Base-by-base conservation (phyloP, 2,329 filamentous ascomycete species). In the Fusarium xylarioides region DNA sequence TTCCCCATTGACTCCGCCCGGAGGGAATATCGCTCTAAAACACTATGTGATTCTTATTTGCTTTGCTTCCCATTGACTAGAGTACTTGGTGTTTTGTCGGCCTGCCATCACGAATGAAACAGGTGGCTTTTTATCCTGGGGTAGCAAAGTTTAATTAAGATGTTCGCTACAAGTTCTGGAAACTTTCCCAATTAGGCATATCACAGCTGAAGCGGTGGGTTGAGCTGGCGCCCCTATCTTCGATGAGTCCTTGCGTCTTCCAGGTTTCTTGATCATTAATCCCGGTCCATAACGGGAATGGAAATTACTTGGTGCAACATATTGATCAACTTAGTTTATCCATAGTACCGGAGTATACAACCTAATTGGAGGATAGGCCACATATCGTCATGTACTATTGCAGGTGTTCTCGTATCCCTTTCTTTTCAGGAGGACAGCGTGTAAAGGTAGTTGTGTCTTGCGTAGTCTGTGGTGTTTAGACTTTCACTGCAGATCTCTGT, bases 281-380 rank as follows among this genome's bases (percentile, higher is more conserved):
- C 75, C 75, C 54, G 66, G 75, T 65, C 71, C 47, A 49, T 61
- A 69, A 66, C 63, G 61, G 46, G 47, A 54, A 74, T 76, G 61
- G 75, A 77, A 76, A 76, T 77, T 77, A 59, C 66, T 54, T 74
- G 66, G 75, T 77, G 75, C 68, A 73, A 77, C 75, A 73, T 74
- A 66, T 74, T 49, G 63, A 60, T 64, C 70, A 56, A 54, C 49
- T 60, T 57, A 58, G 56, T 56, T 56, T 49, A 63, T 60, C 49
- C 70, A 67, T 73, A 70, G 70, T 67, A 71, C 70, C 70, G 70
- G 68, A 73, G 67, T 58, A 71, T 55, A 44, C 43, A 66, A 58
- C 61, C 73, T 68, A 76, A 76, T 74, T 67, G 61, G 74, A 68
- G 43, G 37, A 55, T 43, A 50, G 56, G 58, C 35, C 58, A 55